Percentiles rank a stretch among this genome's conserved stretches.
Conservation (phyloP, 306 rosid species). For the Vigna mungo region DNA sequence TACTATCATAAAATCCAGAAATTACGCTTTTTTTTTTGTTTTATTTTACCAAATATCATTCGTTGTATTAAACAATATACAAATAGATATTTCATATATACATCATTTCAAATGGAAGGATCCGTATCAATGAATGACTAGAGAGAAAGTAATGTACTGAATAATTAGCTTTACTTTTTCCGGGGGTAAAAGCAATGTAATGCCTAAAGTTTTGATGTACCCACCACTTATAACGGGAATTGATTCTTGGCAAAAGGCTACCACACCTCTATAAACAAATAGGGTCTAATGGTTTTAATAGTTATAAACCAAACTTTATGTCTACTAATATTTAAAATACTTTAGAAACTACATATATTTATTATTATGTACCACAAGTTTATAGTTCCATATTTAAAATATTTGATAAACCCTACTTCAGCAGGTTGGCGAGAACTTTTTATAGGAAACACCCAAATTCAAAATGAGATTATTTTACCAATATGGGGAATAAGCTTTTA, state of each 20-base stretch:
- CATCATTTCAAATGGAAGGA: neutral
- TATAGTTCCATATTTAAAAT: neutral
- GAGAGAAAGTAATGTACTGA: too few relatives aligned
- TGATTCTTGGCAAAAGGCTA: slow-evolving; percentile 36
- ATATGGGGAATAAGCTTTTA: too few relatives aligned
- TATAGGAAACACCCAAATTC: neutral
- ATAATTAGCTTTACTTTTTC: neutral
- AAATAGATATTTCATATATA: neutral
- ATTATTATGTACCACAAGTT: neutral
- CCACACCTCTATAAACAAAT: neutral
- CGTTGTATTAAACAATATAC: neutral
- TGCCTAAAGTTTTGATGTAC: slow-evolving; percentile 2
- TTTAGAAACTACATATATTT: neutral
- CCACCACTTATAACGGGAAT: slow-evolving; percentile 39
- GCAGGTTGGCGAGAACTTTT: neutral
- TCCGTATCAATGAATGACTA: neutral
- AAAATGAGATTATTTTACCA: too few relatives aligned
- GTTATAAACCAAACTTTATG: too few relatives aligned
- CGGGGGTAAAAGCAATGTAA: neutral
- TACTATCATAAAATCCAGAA: neutral
- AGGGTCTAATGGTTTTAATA: too few relatives aligned
- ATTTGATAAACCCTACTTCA: neutral
- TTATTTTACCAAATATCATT: neutral
- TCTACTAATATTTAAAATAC: too few relatives aligned
- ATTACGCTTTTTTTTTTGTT: neutral